These are phyloP conservation scores for Picochlorum costavermella DNA, from an alignment of 139 green algal species.

Conservation along the genomic window DNA sequence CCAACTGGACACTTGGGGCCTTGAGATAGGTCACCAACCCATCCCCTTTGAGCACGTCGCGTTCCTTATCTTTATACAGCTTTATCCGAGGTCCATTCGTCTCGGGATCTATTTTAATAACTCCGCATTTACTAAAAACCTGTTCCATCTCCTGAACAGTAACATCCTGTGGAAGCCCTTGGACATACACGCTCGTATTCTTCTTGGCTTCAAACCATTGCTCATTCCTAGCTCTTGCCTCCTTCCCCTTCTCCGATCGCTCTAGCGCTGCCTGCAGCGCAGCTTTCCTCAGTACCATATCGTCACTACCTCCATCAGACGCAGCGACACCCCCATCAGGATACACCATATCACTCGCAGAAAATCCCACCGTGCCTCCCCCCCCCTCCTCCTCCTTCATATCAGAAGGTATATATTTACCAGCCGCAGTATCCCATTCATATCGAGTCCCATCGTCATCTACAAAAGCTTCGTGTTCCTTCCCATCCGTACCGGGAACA, in stretches of 20 bases:
- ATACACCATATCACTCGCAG: constrained; percentile 61
- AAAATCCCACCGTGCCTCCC: background rate
- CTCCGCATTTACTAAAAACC: constrained; percentile 65
- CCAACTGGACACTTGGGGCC: constrained; percentile 65
- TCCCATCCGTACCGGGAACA: constrained; percentile 25
- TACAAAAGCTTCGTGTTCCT: constrained; percentile 74
- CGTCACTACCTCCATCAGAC: constrained; percentile 3
- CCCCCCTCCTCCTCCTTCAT: constrained; percentile 17
- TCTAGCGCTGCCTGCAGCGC: constrained; percentile 21
- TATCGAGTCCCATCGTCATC: constrained; percentile 94
- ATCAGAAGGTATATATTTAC: constrained; percentile 62
- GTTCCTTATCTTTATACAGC: constrained; percentile 66
- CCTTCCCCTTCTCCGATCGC: constrained; percentile 19
- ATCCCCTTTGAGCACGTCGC: constrained; percentile 72
- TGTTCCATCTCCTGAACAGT: constrained; percentile 69
- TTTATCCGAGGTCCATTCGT: constrained; percentile 54
- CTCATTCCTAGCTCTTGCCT: constrained; percentile 13
- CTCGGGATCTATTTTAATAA: constrained; percentile 56
- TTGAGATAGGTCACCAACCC: constrained; percentile 85
- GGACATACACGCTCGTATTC: constrained; percentile 94
- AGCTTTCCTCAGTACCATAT: constrained; percentile 8
- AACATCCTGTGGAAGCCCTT: constrained; percentile 76
- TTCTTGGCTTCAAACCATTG: constrained; percentile 77
- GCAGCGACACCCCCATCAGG: constrained; percentile 1
- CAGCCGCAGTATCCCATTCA: constrained; percentile 60